Conservation (phyloP, 2,329 filamentous ascomycete genomes). For the Xylariaceae sp. region DNA sequence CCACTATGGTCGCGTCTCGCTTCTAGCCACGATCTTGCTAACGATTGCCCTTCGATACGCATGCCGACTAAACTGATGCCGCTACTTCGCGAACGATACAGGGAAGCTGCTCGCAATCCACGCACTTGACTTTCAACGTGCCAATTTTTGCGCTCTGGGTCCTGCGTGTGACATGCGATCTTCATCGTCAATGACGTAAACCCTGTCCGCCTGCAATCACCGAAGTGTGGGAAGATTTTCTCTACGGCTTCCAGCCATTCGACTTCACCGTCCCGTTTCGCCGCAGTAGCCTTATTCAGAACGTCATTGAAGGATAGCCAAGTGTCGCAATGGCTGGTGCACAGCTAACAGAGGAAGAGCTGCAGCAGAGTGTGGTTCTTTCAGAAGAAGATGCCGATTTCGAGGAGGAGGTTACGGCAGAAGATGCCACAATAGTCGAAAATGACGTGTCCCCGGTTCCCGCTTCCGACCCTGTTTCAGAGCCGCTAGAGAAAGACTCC, state of each 20-base stretch:
- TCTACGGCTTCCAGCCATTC: background rate
- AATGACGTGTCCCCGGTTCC: conserved; percentile 17
- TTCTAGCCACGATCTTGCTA: background rate
- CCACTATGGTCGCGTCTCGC: conserved; percentile 15
- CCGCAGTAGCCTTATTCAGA: background rate
- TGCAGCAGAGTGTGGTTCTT: conserved; percentile 50
- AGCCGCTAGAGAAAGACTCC: conserved; percentile 11
- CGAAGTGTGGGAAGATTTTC: conserved; percentile 17
- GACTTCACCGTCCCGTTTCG: background rate
- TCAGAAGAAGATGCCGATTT: conserved; percentile 43
- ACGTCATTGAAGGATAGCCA: background rate
- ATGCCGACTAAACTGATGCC: conserved; percentile 10
- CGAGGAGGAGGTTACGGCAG: conserved; percentile 32
- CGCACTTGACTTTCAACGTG: background rate
- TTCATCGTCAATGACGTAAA: conserved; percentile 23
- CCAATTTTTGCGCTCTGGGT: background rate
- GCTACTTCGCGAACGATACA: conserved; percentile 3
- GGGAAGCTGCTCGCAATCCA: conserved; percentile 4
- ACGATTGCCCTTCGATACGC: conserved; percentile 6
- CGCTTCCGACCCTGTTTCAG: conserved; percentile 3
- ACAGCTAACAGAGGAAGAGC: conserved; percentile 52
- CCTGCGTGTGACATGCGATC: conserved; percentile 9
- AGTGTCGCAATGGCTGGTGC: conserved; percentile 41
- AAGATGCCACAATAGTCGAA: conserved; percentile 29
- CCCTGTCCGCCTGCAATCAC: conserved; percentile 17